phyloP scores from a whole-genome alignment of 2,329 filamentous ascomycete genomes.

The Phialemoniopsis sp. region DNA sequence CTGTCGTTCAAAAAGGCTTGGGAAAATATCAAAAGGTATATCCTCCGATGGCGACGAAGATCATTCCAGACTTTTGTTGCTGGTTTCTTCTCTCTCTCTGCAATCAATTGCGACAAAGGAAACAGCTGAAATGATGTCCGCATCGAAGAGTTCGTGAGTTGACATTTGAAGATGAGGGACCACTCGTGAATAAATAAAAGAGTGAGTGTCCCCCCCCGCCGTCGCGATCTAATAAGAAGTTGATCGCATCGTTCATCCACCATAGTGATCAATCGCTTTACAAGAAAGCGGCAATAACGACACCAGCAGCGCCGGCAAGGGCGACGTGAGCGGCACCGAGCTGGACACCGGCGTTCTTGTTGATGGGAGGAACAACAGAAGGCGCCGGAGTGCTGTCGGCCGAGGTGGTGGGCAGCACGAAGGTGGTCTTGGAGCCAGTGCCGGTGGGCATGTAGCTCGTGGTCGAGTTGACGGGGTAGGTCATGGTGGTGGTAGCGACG shows the following conservation, averaged over 20 bases:
- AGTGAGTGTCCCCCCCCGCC: background rate
- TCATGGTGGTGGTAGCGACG: constrained; percentile 26
- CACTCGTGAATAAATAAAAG: background rate
- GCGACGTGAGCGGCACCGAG: constrained; percentile 39
- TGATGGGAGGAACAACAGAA: constrained; percentile 26
- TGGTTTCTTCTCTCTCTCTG: too few relatives aligned
- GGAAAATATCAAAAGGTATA: background rate
- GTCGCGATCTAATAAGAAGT: background rate
- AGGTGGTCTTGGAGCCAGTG: constrained; percentile 16
- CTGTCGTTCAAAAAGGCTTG: too few relatives aligned
- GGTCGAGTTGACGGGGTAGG: constrained; percentile 26
- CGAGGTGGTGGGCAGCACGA: constrained; percentile 8
- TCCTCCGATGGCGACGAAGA: too few relatives aligned
- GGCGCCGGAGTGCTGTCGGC: constrained; percentile 20
- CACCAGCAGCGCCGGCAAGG: constrained; percentile 44
- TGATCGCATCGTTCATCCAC: background rate
- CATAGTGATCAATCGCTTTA: background rate
- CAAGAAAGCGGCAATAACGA: constrained; percentile 19
- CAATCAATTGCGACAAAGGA: constrained; percentile 12
- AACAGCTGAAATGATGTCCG: constrained; percentile 20
- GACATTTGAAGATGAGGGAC: constrained; percentile 6
- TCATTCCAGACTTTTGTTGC: too few relatives aligned
- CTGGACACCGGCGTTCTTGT: constrained; percentile 35
- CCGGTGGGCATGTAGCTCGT: constrained; percentile 14
- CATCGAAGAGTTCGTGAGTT: constrained; percentile 20